Conservation (phyloP, 2,329 filamentous ascomycete genomes). For the Tolypocladium endophyticum region DNA sequence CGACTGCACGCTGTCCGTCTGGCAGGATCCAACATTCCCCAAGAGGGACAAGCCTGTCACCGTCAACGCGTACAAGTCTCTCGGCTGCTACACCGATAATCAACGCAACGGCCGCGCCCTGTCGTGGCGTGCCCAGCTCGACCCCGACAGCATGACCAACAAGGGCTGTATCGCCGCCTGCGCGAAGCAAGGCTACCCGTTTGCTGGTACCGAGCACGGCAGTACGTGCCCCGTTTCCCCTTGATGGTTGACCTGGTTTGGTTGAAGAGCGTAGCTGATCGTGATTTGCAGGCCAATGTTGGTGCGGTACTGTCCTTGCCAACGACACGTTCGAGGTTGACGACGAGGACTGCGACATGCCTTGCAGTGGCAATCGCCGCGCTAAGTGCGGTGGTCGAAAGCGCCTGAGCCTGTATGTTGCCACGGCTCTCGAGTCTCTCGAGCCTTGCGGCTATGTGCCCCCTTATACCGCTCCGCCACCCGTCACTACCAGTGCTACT, state of each 20-base stretch:
- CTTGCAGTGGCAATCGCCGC: constrained; percentile 38
- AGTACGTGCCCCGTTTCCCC: constrained; percentile 6
- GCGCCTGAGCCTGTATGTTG: constrained; percentile 34
- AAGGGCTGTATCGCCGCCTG: constrained; percentile 32
- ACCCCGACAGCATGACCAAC: constrained; percentile 26
- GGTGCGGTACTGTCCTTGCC: constrained; percentile 42
- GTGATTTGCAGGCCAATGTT: constrained; percentile 27
- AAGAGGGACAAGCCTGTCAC: constrained; percentile 32
- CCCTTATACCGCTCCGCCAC: constrained; percentile 13
- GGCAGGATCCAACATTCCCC: constrained; percentile 36
- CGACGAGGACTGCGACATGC: constrained; percentile 32
- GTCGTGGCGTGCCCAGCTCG: constrained; percentile 28
- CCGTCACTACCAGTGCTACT: constrained; percentile 2
- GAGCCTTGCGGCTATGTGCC: constrained; percentile 35
- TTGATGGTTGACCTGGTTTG: neutral
- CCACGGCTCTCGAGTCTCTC: constrained; percentile 36
- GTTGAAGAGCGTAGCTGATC: neutral
- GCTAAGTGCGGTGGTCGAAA: constrained; percentile 32
- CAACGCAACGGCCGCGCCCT: constrained; percentile 31
- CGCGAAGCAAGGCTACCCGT: constrained; percentile 31
- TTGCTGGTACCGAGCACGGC: constrained; percentile 37
- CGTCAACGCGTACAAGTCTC: constrained; percentile 41
- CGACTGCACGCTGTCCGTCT: constrained; percentile 34
- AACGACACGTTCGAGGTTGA: constrained; percentile 28
- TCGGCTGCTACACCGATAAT: constrained; percentile 50